phyloP scores from a whole-genome alignment of 768 basidiomycete species.

The Podaxis sp. region DNA sequence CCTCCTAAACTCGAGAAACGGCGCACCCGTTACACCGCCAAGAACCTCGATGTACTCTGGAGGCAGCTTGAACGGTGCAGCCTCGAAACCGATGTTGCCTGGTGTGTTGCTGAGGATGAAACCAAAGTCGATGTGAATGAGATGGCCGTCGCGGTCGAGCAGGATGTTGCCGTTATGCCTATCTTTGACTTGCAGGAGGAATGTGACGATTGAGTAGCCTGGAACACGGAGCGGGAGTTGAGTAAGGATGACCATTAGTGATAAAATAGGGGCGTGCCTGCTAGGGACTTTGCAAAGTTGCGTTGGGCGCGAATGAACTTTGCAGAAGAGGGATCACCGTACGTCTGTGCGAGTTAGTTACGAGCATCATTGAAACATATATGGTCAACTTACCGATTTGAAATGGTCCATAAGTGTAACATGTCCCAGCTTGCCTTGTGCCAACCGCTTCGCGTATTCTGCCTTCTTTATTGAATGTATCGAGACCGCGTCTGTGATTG shows the following conservation, averaged over 20 bases:
- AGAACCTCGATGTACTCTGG: constrained; percentile 95
- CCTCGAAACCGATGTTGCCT: constrained; percentile 97
- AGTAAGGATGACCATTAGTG: background rate
- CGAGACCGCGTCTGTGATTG: constrained; percentile 96
- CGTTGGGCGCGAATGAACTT: constrained; percentile 89
- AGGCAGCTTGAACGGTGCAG: constrained; percentile 97
- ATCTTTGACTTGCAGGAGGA: constrained; percentile 96
- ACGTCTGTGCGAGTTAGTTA: constrained; percentile 45
- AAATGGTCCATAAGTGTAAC: constrained; percentile 94
- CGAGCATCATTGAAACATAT: background rate
- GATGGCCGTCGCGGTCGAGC: constrained; percentile 90
- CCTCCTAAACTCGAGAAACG: constrained; percentile 80
- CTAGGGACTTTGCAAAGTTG: constrained; percentile 91
- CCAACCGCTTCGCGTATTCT: constrained; percentile 87
- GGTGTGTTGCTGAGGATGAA: constrained; percentile 98
- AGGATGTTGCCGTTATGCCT: constrained; percentile 98
- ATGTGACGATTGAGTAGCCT: constrained; percentile 97
- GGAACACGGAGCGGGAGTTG: constrained; percentile 9
- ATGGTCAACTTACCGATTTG: constrained; percentile 55
- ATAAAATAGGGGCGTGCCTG: constrained; percentile 43
- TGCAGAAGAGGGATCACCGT: constrained; percentile 84
- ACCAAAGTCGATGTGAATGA: constrained; percentile 98
- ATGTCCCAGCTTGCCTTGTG: constrained; percentile 78
- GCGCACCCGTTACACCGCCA: constrained; percentile 75
- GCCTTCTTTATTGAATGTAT: constrained; percentile 99